These are phyloP conservation scores for Limonium bicolor DNA, from an alignment of 148 eudicot species.

Conservation along the genomic window DNA sequence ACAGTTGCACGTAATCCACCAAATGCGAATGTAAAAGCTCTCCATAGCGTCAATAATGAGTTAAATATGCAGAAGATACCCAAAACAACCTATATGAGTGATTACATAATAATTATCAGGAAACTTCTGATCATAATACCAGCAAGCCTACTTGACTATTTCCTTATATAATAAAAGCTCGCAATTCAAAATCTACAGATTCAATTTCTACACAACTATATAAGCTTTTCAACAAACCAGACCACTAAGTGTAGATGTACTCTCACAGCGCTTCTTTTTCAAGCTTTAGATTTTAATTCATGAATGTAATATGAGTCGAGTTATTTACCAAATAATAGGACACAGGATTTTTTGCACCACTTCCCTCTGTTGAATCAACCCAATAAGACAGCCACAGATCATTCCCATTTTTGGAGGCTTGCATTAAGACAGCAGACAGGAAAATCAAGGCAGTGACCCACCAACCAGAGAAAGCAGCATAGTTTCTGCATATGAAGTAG, in stretches of 20 bases:
- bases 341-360: conserved; percentile 22
- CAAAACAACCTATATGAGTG: conserved; percentile 44
- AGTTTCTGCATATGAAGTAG: conserved; percentile 41
- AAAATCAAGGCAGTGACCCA: conserved; percentile 42
- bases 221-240: too few relatives aligned
- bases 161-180: too few relatives aligned
- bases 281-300: too few relatives aligned
- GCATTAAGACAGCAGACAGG: conserved; percentile 80
- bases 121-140: background rate
- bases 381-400: conserved; percentile 95
- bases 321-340: conserved; percentile 68
- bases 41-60: conserved; percentile 60
- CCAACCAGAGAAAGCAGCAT: conserved; percentile 91
- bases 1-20: conserved; percentile 92
- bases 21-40: conserved; percentile 94
- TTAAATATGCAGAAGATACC: conserved; percentile 59
- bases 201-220: too few relatives aligned
- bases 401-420: conserved; percentile 91
- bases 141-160: too few relatives aligned
- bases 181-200: too few relatives aligned
- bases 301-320: too few relatives aligned
- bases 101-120: background rate
- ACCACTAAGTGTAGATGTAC: too few relatives aligned
- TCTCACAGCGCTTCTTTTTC: too few relatives aligned
- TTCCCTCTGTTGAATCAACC: conserved; percentile 65